phyloP scores from a whole-genome alignment of 108 stramenopile genomes.

The Pseudonitzschia multistriata region DNA sequence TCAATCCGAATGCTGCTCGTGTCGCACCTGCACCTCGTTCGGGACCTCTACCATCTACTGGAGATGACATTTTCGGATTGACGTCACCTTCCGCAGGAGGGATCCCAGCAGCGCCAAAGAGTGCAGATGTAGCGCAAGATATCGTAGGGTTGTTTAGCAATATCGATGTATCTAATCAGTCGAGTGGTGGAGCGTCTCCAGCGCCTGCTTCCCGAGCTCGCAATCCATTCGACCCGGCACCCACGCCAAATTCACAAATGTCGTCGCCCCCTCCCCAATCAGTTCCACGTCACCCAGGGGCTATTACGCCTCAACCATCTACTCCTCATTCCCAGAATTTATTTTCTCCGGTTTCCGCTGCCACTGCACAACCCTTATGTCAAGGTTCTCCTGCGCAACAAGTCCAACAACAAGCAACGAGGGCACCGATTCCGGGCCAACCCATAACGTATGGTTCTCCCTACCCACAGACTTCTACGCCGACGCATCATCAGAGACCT shows the following conservation, averaged over 20 bases:
- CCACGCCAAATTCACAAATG: background rate
- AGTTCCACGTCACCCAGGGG: slow-evolving; percentile 3
- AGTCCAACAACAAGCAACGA: background rate
- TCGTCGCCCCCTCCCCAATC: background rate
- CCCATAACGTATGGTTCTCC: background rate
- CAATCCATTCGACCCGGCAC: slow-evolving; percentile 8
- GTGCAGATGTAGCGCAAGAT: slow-evolving; percentile 8
- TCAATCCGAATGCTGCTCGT: slow-evolving; percentile 23
- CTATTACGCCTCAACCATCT: background rate
- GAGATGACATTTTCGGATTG: slow-evolving; percentile 21
- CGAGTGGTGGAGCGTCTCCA: background rate
- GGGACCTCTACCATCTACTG: slow-evolving; percentile 9
- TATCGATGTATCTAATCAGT: background rate
- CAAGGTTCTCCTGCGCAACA: background rate
- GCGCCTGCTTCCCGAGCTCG: background rate
- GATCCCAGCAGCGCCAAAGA: background rate
- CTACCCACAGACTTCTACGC: slow-evolving; percentile 3
- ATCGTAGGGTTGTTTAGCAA: slow-evolving; percentile 12
- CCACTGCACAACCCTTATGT: background rate
- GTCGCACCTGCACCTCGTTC: slow-evolving; percentile 23
- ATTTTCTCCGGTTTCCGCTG: background rate
- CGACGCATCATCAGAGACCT: background rate
- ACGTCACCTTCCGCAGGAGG: background rate
- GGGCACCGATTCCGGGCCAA: background rate
- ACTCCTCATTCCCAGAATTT: slow-evolving; percentile 1